A percentile compares a stretch with the other conserved stretches of the same genome.
phyloP scores from a whole-genome alignment of 1,284 basidiomycete species.

The Malassezia brasiliensis region DNA sequence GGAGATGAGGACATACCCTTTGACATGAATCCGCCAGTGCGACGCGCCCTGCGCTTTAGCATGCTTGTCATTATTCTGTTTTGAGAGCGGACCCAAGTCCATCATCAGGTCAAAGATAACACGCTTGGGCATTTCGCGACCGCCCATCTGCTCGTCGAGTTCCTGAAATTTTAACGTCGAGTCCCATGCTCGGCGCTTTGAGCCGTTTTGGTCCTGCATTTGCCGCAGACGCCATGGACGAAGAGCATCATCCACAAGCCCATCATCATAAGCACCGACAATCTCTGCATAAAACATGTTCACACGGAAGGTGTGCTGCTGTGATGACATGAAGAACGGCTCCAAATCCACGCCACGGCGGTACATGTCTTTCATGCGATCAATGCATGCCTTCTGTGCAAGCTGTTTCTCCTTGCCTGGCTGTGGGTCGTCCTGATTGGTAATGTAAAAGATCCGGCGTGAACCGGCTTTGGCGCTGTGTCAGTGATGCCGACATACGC shows the following conservation, averaged over 20 bases:
- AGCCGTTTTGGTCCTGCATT: slow-evolving; percentile 16
- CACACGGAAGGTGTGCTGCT: slow-evolving; percentile 54
- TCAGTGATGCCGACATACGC: slow-evolving; percentile 49
- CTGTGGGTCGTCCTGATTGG: slow-evolving; percentile 69
- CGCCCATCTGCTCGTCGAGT: slow-evolving; percentile 41
- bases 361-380: slow-evolving; percentile 50
- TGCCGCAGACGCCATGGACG: slow-evolving; percentile 17
- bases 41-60: slow-evolving; percentile 43
- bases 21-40: slow-evolving; percentile 75
- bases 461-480: slow-evolving; percentile 75
- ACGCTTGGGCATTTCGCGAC: slow-evolving; percentile 70
- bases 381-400: slow-evolving; percentile 16
- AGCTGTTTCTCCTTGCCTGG: slow-evolving; percentile 13
- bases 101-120: slow-evolving; percentile 73
- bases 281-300: slow-evolving; percentile 59
- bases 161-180: slow-evolving; percentile 32
- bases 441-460: slow-evolving; percentile 84
- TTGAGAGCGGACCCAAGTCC: slow-evolving; percentile 55
- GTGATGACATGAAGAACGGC: slow-evolving; percentile 78
- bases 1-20: slow-evolving; percentile 52
- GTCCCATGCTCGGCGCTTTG: slow-evolving; percentile 24
- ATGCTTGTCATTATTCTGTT: slow-evolving; percentile 14
- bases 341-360: slow-evolving; percentile 73
- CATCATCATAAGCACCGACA: slow-evolving; percentile 41
- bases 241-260: slow-evolving; percentile 20